A percentile compares a stretch with the other conserved stretches of the same genome.
Evolutionary conservation across 352 stramenopile genomes (phyloP).

Genomic region (Phytophthora colocasiae): DNA sequence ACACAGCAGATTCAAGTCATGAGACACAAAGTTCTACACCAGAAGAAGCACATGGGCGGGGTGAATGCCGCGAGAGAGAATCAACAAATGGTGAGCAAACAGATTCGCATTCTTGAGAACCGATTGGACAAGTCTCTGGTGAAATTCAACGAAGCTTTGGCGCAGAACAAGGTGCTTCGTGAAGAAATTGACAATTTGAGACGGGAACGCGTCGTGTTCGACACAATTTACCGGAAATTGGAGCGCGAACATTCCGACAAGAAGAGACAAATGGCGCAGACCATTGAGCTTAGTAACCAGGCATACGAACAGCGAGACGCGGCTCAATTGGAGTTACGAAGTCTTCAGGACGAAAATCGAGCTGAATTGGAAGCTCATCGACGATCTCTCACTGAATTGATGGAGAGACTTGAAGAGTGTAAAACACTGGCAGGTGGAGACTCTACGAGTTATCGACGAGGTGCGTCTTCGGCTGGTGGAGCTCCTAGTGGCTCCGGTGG

Average conservation of each 20-base stretch:
- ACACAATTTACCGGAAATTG: conserved; percentile 94
- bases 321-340: conserved; percentile 92
- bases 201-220: conserved; percentile 94
- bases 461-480: conserved; percentile 33
- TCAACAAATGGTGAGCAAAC: conserved; percentile 95
- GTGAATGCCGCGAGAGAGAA: conserved; percentile 97
- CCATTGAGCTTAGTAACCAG: conserved; percentile 96
- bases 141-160: conserved; percentile 97
- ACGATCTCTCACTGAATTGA: conserved; percentile 59
- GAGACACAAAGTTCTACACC: conserved; percentile 87
- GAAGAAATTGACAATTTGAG: conserved; percentile 95
- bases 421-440: conserved; percentile 50
- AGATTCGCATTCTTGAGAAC: conserved; percentile 97
- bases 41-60: conserved; percentile 96
- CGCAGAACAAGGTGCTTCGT: conserved; percentile 92
- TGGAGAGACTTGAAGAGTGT: conserved; percentile 69
- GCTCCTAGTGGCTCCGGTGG: conserved; percentile 4
- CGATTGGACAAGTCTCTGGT: conserved; percentile 96
- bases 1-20: conserved; percentile 90
- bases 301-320: conserved; percentile 96
- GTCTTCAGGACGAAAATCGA: conserved; percentile 93
- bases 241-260: conserved; percentile 94
- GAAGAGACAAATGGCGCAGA: conserved; percentile 96
- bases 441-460: conserved; percentile 32
- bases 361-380: conserved; percentile 79